Base-by-base conservation (phyloP, 768 basidiomycete species). In the Pleurotus cornucopiae region DNA sequence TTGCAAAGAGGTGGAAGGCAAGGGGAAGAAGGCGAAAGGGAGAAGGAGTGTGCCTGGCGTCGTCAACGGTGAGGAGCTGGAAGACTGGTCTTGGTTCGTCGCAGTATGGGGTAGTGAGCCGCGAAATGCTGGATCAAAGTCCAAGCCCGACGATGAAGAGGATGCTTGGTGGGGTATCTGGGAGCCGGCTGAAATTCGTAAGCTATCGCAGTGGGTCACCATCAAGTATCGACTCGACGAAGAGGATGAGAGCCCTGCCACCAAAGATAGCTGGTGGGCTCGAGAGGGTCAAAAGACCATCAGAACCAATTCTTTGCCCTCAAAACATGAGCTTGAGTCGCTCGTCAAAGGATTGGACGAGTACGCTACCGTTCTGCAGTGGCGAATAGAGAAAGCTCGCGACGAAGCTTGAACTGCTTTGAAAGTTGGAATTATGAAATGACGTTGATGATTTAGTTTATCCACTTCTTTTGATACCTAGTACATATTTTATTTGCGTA, bases 151-250 rank as follows among this genome's bases (percentile, higher is more conserved):
- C 0, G 72, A 70, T 3, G 77, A 77, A 2, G 67, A 71, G 3
- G 79, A 84, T 53, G 72, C 71, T n/a, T 92, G 90, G 90, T 91
- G 89, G 87, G 86, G 78, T 11, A 85, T 91, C 69, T 80, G 76
- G 72, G 76, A 87, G 6, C 81, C 84, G 0, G 71, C 71, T 38
- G 88, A 91, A 57, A 83, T 92, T 57, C 64, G 68, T 51, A 85
- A 81, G 64, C 67, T 91, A 18, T 82, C 83, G 2, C 77, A 83
- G 49, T 91, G 87, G 86, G 70, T 89, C 30, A 71, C 75, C 41
- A 71, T 76, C 61, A 81, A 79, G 65, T 71, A 76, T 49, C 75
- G 69, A 14, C 64, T 82, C 18, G 68, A 75, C 49, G 73, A 67
- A 4, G 67, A 68, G 2, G 60, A 46, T 4, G 64, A 67, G n/a